A percentile compares a stretch with the other conserved stretches of the same genome.
Evolutionary conservation across 345 rosid genomes (phyloP).

Genomic region (Citrus maxima): DNA sequence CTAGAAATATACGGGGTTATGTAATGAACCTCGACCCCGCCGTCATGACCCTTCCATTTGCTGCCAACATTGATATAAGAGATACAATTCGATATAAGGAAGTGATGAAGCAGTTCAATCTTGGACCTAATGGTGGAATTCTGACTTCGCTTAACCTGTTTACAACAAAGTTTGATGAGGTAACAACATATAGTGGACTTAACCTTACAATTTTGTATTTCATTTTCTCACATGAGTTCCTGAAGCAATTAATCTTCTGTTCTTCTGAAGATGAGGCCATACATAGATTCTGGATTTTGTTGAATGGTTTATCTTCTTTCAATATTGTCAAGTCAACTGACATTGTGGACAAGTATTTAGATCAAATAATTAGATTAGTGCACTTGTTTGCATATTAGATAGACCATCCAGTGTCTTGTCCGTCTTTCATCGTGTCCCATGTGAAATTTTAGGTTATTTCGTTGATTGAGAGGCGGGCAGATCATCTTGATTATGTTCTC

Average conservation of each 20-base stretch:
- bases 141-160: slow-evolving; percentile 75
- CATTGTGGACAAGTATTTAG: not conserved
- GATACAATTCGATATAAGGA: slow-evolving; percentile 79
- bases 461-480: slow-evolving; percentile 75
- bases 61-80: slow-evolving; percentile 77
- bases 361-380: not conserved
- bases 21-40: slow-evolving; percentile 89
- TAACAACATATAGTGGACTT: slow-evolving; percentile 17
- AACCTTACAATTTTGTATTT: not conserved
- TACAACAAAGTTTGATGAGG: slow-evolving; percentile 85
- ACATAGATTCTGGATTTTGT: not conserved
- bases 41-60: slow-evolving; percentile 76
- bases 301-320: not conserved
- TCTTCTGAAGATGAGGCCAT: not conserved
- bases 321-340: not conserved
- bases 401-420: not conserved
- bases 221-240: not conserved
- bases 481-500: slow-evolving; percentile 81
- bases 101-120: slow-evolving; percentile 80
- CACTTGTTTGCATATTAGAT: not conserved
- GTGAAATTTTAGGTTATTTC: slow-evolving; percentile 47
- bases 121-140: slow-evolving; percentile 86
- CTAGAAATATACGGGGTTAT: slow-evolving; percentile 57
- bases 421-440: not conserved
- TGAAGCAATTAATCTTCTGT: not conserved